Evolutionary conservation across 2,329 filamentous ascomycete genomes (phyloP).

Genomic region (Trichoderma semiorbis): DNA sequence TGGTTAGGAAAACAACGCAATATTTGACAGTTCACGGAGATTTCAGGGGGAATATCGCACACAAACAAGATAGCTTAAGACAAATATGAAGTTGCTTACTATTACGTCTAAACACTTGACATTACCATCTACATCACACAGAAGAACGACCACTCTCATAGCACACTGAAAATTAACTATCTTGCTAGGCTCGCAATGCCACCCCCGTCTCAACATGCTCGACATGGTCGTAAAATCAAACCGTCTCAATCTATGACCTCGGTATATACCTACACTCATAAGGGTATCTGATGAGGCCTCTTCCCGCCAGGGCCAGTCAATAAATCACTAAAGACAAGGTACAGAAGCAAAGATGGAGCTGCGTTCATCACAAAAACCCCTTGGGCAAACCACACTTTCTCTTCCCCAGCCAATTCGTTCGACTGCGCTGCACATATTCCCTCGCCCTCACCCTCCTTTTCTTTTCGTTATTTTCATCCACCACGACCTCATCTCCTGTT

Average conservation of each 20-base stretch:
- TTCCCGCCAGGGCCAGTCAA: constrained; percentile 7
- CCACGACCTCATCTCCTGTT: constrained; percentile 38
- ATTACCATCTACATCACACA: neutral
- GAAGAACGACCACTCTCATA: neutral
- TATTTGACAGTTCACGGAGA: neutral
- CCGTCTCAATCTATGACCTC: constrained; percentile 3
- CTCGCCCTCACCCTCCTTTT: neutral
- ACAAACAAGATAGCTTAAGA: neutral
- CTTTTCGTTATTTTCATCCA: neutral
- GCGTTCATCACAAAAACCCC: neutral
- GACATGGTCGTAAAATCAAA: neutral
- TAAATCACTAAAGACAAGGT: constrained; percentile 18
- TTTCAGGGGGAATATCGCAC: neutral
- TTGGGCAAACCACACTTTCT: neutral
- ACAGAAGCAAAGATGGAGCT: constrained; percentile 15
- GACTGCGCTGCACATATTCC: neutral
- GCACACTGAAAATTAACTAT: neutral
- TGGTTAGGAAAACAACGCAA: neutral
- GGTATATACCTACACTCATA: constrained; percentile 17
- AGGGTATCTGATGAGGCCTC: constrained; percentile 20
- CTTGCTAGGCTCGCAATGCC: neutral
- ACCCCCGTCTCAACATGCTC: neutral
- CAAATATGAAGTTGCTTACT: neutral
- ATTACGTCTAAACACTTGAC: neutral
- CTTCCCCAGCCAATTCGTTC: neutral